phyloP scores from a whole-genome alignment of 352 stramenopile genomes.

The Elongisporangium anandrum region DNA sequence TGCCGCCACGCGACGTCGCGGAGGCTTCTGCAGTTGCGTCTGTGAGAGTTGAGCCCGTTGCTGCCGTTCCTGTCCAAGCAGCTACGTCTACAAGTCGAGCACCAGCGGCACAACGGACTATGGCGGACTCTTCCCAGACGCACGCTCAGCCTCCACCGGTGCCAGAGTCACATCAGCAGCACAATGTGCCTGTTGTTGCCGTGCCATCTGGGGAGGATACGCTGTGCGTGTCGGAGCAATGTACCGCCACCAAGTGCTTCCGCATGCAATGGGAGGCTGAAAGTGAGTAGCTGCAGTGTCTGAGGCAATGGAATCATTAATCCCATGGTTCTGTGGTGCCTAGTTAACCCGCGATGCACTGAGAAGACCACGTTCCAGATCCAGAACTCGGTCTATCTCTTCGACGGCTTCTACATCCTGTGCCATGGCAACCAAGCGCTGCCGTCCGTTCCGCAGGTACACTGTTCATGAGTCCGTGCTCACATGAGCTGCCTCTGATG shows the following conservation, averaged over 20 bases:
- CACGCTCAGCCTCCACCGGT: background rate
- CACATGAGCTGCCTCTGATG: background rate
- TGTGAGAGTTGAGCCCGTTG: background rate
- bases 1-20: background rate
- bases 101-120: background rate
- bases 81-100: background rate
- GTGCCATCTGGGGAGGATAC: constrained; percentile 28
- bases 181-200: constrained; percentile 7
- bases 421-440: constrained; percentile 44
- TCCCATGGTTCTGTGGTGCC: background rate
- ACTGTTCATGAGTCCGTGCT: background rate
- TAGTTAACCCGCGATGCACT: constrained; percentile 73
- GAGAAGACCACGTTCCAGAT: constrained; percentile 69
- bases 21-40: background rate
- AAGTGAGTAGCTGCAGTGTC: constrained; percentile 31
- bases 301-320: background rate
- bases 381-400: constrained; percentile 63
- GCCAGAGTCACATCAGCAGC: background rate
- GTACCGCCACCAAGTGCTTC: constrained; percentile 59
- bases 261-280: constrained; percentile 78
- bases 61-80: background rate
- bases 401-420: constrained; percentile 85
- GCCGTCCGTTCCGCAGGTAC: constrained; percentile 54
- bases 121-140: background rate
- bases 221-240: constrained; percentile 59